Conservation (phyloP, 495 filamentous ascomycete genomes). For the Bacidia gigantensis region DNA sequence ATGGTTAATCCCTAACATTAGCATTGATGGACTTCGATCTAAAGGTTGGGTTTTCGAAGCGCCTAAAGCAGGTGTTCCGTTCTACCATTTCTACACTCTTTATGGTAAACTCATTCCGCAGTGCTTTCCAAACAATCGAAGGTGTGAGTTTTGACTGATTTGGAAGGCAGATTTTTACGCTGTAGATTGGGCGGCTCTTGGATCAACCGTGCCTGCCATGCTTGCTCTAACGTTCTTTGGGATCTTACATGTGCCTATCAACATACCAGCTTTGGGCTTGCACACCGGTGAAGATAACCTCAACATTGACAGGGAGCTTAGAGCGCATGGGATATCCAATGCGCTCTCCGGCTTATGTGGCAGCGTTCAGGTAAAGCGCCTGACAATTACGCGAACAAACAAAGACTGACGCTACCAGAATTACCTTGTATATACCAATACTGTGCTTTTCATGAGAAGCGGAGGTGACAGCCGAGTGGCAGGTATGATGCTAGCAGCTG, state of each 20-base stretch:
- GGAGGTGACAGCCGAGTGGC: conserved; percentile 78
- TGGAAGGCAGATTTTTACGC: conserved; percentile 33
- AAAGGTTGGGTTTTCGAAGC: conserved; percentile 83
- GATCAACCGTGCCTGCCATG: conserved; percentile 80
- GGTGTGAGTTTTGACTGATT: conserved; percentile 9
- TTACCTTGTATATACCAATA: conserved; percentile 94
- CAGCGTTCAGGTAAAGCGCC: conserved; percentile 58
- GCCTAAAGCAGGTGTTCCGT: conserved; percentile 71
- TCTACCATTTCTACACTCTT: conserved; percentile 92
- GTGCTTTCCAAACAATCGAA: too few relatives aligned
- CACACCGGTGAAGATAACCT: conserved; percentile 83
- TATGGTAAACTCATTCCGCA: conserved; percentile 44
- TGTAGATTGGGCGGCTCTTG: conserved; percentile 68
- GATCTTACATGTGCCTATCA: conserved; percentile 92
- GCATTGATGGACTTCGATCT: conserved; percentile 46
- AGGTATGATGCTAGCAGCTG: conserved; percentile 69
- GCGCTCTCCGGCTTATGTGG: conserved; percentile 71
- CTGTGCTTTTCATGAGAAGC: conserved; percentile 82
- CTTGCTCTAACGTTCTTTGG: conserved; percentile 96
- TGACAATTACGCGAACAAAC: not conserved
- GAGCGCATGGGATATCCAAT: conserved; percentile 87
- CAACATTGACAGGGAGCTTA: conserved; percentile 80
- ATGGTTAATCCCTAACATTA: conserved; percentile 45
- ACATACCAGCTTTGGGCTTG: conserved; percentile 82
- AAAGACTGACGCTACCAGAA: conserved; percentile 35